A percentile compares a stretch with the other conserved stretches of the same genome.
These are phyloP conservation scores for Starmerella asiatica DNA, from an alignment of 805 yeast genomes.

Conservation along the genomic window DNA sequence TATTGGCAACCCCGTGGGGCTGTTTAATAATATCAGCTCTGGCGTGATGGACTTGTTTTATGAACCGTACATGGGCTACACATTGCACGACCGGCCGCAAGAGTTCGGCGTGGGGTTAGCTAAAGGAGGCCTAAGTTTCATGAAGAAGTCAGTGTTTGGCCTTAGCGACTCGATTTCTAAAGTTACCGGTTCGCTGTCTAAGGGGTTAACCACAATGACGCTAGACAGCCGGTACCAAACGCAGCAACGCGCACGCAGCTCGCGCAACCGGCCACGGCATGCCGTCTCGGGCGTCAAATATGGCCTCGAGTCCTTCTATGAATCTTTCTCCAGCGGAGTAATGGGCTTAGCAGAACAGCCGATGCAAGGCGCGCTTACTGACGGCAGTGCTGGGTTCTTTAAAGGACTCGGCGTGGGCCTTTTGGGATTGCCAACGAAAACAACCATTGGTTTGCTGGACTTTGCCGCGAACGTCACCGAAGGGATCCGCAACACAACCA, in stretches of 20 bases:
- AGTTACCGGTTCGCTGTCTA: constrained; percentile 86
- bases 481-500: constrained; percentile 85
- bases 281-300: constrained; percentile 71
- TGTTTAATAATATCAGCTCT: constrained; percentile 81
- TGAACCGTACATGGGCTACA: constrained; percentile 92
- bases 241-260: constrained; percentile 56
- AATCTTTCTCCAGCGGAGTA: constrained; percentile 74
- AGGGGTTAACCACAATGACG: constrained; percentile 83
- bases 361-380: constrained; percentile 71
- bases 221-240: constrained; percentile 78
- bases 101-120: constrained; percentile 93
- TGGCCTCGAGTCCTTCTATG: constrained; percentile 82
- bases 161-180: constrained; percentile 86
- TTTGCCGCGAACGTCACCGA: constrained; percentile 85
- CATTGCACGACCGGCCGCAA: constrained; percentile 88
- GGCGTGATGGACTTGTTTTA: constrained; percentile 95
- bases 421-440: constrained; percentile 92
- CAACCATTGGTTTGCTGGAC: constrained; percentile 90
- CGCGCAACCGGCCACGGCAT: constrained; percentile 68
- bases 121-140: constrained; percentile 86
- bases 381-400: constrained; percentile 84
- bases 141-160: constrained; percentile 90
- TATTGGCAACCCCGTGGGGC: constrained; percentile 92
- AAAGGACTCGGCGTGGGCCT: constrained; percentile 89
- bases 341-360: constrained; percentile 87